These are phyloP conservation scores for Colletotrichum cordylinicola DNA, from an alignment of 2,329 filamentous ascomycete species.

Conservation along the genomic window DNA sequence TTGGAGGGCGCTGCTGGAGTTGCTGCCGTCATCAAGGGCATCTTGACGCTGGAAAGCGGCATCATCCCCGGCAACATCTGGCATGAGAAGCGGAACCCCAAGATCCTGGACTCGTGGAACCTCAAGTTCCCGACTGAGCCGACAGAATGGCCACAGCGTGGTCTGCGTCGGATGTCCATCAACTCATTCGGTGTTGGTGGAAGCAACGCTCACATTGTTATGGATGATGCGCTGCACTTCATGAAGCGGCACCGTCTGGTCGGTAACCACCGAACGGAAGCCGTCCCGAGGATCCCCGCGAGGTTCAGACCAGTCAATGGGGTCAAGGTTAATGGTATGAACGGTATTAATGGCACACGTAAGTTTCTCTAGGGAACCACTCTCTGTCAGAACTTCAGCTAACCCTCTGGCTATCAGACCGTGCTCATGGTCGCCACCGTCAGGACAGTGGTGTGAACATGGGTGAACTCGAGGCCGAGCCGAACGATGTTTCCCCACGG, in stretches of 20 bases:
- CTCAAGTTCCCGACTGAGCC: constrained; percentile 35
- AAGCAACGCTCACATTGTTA: constrained; percentile 24
- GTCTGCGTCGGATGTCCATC: constrained; percentile 57
- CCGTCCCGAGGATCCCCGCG: neutral
- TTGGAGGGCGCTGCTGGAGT: constrained; percentile 26
- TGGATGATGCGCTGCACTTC: constrained; percentile 38
- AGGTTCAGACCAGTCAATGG: neutral
- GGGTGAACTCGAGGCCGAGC: neutral
- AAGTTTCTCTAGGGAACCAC: rapidly evolving
- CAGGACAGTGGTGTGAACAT: constrained; percentile 11
- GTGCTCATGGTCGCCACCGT: neutral
- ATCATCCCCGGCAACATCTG: constrained; percentile 36
- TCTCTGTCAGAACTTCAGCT: neutral
- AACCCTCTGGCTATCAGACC: neutral
- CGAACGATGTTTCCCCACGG: constrained; percentile 27
- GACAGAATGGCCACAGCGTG: constrained; percentile 26
- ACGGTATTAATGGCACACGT: neutral
- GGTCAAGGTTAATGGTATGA: neutral
- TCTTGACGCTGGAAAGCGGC: constrained; percentile 33
- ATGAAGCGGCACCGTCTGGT: constrained; percentile 1
- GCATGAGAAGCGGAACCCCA: constrained; percentile 33
- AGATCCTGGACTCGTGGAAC: constrained; percentile 30
- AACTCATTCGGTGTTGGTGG: constrained; percentile 44
- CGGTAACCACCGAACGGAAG: constrained; percentile 12
- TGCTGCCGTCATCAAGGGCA: constrained; percentile 31